Evolutionary conservation across 441 rosid species (phyloP).

Genomic region (Adansonia rubrostipa): DNA sequence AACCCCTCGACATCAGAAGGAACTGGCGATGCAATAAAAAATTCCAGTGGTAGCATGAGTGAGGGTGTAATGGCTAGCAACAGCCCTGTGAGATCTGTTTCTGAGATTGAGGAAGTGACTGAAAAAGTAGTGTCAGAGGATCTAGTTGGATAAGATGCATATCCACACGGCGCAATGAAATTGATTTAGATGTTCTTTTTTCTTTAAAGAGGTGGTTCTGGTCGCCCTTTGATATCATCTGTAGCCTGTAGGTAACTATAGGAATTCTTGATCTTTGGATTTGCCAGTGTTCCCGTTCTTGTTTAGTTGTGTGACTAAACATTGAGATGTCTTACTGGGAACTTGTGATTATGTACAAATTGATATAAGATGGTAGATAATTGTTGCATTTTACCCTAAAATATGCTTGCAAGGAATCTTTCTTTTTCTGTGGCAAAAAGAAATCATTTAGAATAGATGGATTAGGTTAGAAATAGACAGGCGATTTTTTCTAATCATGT

Average conservation of each 20-base stretch:
- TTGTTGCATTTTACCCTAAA: neutral
- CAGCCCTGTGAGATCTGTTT: neutral
- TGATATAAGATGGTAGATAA: neutral
- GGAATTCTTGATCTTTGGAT: neutral
- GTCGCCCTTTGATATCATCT: constrained; percentile 1
- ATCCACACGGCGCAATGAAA: neutral
- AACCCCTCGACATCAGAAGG: constrained; percentile 28
- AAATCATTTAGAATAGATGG: neutral
- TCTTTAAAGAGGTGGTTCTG: neutral
- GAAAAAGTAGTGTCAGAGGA: constrained; percentile 14
- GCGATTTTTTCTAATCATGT: neutral
- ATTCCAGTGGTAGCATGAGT: constrained; percentile 30
- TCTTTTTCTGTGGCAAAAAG: neutral
- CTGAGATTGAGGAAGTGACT: constrained; percentile 9
- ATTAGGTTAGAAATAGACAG: neutral
- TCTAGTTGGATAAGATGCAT: constrained; percentile 6
- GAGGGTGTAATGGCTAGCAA: neutral
- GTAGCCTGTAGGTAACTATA: constrained; percentile 4
- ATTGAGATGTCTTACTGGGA: constrained; percentile 5
- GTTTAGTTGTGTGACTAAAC: neutral
- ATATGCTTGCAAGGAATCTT: neutral
- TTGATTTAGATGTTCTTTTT: neutral
- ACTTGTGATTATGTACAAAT: constrained; percentile 10
- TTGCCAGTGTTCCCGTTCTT: constrained; percentile 9
- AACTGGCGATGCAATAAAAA: constrained; percentile 27